Base-by-base conservation (phyloP, 192 early-diverging fungal genomes). In the Umbelopsis sp. region DNA sequence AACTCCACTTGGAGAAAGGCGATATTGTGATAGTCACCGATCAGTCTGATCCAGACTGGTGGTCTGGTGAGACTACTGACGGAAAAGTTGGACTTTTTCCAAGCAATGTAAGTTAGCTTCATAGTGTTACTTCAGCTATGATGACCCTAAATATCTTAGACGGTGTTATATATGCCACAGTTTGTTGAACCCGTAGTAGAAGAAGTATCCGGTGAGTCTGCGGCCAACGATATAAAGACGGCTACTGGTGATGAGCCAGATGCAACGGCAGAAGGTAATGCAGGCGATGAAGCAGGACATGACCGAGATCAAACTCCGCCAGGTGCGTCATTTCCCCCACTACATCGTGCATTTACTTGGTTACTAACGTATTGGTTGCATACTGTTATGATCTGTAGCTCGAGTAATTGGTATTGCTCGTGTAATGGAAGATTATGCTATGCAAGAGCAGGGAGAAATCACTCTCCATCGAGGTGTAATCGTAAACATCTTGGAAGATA, bases 341-440 rank as follows among this genome's bases (percentile, higher is more conserved):
- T 41, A 1, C 5, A 9, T 41, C 2, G 6, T 9, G 37, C 37
- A 41, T 4, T 41, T 6, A 41, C 37, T 6, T 41, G 37, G 1
- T 10, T 41, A 41, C 37, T 35, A 35, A 25, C 25, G 27, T 22
- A 61, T 35, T 11, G 35, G 33, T 61, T 49, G 15, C 15, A 10
- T 13, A 49, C 12, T 20, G 4, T 4, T 23, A 46, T 64, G 20
- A 25, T 49, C 0, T 46, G 15, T 53, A 52, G 68, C 48, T 46
- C 46, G 23, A 25, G 49, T 68, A 25, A 66, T 78, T 51, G 74
- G 74, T 45, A 58, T 90, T 41, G 91, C 91, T 49, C 78, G 85
- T 53, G 86, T 93, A 9, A 76, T 89, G 46, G 81, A 89, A 68
- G 92, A 93, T 81, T 93, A 92, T 70, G 89, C 87, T 50, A 87